phyloP scores from a whole-genome alignment of 2,329 filamentous ascomycete species.

The Aspergillus quadrilineatus region DNA sequence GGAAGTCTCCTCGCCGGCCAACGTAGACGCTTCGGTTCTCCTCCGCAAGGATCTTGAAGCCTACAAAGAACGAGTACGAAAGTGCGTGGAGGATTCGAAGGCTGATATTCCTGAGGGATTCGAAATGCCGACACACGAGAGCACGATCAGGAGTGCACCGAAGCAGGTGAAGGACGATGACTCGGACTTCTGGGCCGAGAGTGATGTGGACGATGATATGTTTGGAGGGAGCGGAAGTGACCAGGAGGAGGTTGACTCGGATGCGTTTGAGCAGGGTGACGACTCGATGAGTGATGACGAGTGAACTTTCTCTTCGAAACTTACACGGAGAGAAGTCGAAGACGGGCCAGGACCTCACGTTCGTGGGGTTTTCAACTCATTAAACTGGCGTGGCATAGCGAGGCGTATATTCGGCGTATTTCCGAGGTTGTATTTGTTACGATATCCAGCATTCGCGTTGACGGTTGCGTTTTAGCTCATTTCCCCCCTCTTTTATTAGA shows the following conservation, averaged over 20 bases:
- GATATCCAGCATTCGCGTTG: conserved; percentile 11
- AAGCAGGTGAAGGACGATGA: conserved; percentile 68
- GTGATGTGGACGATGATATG: conserved; percentile 69
- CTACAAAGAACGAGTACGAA: conserved; percentile 69
- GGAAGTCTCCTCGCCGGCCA: conserved; percentile 89
- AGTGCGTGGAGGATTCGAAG: conserved; percentile 71
- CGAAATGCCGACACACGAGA: conserved; percentile 72
- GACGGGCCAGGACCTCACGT: neutral
- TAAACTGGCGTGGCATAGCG: conserved; percentile 16
- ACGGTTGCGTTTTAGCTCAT: neutral
- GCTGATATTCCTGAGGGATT: conserved; percentile 76
- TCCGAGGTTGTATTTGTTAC: conserved; percentile 4
- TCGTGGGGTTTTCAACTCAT: neutral
- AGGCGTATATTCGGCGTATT: conserved; percentile 15
- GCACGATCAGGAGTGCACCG: conserved; percentile 45
- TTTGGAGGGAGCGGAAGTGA: conserved; percentile 71
- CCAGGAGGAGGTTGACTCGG: conserved; percentile 47
- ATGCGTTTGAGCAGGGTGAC: conserved; percentile 45
- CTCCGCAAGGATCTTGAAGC: conserved; percentile 69
- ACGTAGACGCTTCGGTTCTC: conserved; percentile 87
- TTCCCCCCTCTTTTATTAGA: too few relatives aligned
- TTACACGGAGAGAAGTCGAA: neutral
- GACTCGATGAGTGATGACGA: conserved; percentile 61
- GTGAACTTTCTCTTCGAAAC: neutral
- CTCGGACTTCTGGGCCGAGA: conserved; percentile 75